phyloP scores from a whole-genome alignment of 1,284 basidiomycete species.

The Tilletia horrida region DNA sequence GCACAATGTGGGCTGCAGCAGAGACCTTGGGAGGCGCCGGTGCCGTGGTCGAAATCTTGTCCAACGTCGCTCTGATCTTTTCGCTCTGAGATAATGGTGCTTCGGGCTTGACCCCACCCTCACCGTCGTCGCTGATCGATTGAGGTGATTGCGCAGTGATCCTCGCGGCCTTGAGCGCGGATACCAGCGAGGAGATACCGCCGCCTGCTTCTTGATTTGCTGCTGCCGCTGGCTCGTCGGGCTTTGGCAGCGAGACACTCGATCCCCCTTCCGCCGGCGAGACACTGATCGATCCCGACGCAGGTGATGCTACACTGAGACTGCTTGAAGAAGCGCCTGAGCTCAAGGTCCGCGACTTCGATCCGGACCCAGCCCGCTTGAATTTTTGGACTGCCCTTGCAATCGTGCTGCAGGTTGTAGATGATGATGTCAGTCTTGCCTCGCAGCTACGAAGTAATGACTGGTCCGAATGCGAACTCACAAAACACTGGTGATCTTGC shows the following conservation, averaged over 20 bases:
- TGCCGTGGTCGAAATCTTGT: neutral
- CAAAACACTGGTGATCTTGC: slow-evolving; percentile 51
- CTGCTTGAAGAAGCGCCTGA: neutral
- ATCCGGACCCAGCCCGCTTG: slow-evolving; percentile 29
- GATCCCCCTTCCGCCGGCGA: too few relatives aligned
- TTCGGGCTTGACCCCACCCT: neutral
- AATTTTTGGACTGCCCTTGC: slow-evolving; percentile 52
- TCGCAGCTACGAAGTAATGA: neutral
- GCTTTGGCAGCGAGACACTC: too few relatives aligned
- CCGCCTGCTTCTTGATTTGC: too few relatives aligned
- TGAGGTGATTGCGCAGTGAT: neutral
- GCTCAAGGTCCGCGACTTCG: neutral
- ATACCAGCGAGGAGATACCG: too few relatives aligned
- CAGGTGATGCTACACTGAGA: too few relatives aligned
- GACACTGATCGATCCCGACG: too few relatives aligned
- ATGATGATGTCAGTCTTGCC: neutral
- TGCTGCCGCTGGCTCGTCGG: too few relatives aligned
- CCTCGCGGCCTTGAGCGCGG: too few relatives aligned
- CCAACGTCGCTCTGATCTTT: neutral
- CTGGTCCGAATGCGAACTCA: slow-evolving; percentile 14
- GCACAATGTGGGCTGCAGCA: neutral
- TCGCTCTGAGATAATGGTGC: neutral
- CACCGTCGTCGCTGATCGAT: neutral
- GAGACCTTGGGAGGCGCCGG: neutral
- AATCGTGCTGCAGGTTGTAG: slow-evolving; percentile 29